Conservation (phyloP, 208 protist species). For the Wallacemonas sp. region DNA sequence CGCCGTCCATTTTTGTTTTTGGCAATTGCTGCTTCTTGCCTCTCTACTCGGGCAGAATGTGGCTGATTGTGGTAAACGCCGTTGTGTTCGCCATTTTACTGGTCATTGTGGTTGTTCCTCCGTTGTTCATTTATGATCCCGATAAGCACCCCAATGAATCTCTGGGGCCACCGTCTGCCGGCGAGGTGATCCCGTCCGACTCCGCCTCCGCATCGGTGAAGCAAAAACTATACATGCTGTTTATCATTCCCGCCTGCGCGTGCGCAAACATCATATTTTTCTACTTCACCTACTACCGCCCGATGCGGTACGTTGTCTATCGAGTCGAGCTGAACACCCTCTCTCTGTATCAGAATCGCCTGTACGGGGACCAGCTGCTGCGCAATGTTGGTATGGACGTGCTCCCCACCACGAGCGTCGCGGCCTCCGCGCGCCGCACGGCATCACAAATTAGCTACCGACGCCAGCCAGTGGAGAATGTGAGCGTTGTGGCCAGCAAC, state of each 20-base stretch:
- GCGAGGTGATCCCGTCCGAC: slow-evolving; percentile 31
- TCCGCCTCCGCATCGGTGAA: slow-evolving; percentile 38
- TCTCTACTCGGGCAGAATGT: slow-evolving; percentile 11
- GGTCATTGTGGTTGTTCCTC: slow-evolving; percentile 46
- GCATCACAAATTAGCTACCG: neutral
- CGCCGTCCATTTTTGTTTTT: neutral
- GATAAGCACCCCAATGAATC: slow-evolving; percentile 23
- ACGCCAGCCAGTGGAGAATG: neutral
- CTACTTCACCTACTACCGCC: slow-evolving; percentile 81
- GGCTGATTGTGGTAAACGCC: slow-evolving; percentile 44
- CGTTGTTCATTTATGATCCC: slow-evolving; percentile 65
- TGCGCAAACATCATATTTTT: slow-evolving; percentile 45
- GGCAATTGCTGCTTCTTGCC: neutral
- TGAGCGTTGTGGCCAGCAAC: slow-evolving; percentile 7
- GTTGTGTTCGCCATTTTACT: slow-evolving; percentile 54
- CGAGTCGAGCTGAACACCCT: slow-evolving; percentile 62
- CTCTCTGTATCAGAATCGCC: slow-evolving; percentile 25
- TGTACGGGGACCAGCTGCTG: slow-evolving; percentile 27
- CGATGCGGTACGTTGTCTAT: slow-evolving; percentile 60
- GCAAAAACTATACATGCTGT: slow-evolving; percentile 79
- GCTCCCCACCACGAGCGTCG: neutral
- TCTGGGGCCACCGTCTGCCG: slow-evolving; percentile 33
- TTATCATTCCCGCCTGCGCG: slow-evolving; percentile 53
- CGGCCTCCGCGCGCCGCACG: neutral
- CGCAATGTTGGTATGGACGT: slow-evolving; percentile 24